Evolutionary conservation across 2,329 filamentous ascomycete genomes (phyloP).

Genomic region (Colletotrichum orbiculare): DNA sequence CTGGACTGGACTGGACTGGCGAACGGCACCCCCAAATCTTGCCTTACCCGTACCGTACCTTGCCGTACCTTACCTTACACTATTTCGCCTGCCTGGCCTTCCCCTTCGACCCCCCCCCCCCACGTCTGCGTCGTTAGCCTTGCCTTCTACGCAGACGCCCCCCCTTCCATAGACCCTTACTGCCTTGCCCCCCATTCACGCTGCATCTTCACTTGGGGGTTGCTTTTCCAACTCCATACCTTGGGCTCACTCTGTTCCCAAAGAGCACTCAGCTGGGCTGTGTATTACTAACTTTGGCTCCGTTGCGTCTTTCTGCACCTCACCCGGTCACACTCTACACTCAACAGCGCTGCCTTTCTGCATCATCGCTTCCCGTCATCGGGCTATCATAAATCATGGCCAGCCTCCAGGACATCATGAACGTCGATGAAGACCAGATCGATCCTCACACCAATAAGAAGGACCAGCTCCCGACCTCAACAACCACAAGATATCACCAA

Average conservation of each 20-base stretch:
- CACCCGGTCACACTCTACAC: constrained; percentile 7
- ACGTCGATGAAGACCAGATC: constrained; percentile 61
- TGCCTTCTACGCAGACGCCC: constrained; percentile 37
- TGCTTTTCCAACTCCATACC: constrained; percentile 46
- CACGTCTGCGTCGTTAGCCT: constrained; percentile 9
- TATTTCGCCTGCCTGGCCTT: constrained; percentile 12
- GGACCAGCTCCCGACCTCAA: constrained; percentile 50
- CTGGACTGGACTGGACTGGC: too few species aligned
- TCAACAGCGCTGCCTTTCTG: constrained; percentile 30
- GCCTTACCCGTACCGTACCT: constrained; percentile 15
- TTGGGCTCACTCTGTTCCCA: constrained; percentile 46
- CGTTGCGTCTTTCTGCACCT: constrained; percentile 39
- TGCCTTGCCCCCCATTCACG: constrained; percentile 37
- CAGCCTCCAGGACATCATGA: constrained; percentile 68
- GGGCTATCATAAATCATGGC: constrained; percentile 58
- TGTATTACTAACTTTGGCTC: constrained; percentile 59
- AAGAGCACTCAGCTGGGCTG: constrained; percentile 54
- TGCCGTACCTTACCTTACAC: constrained; percentile 29
- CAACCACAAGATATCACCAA: constrained; percentile 47
- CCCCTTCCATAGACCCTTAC: constrained; percentile 32
- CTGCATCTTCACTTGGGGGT: constrained; percentile 43
- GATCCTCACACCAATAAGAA: constrained; percentile 58
- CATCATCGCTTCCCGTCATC: constrained; percentile 49
- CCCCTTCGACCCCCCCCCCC: constrained; percentile 32
- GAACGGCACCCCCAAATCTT: constrained; percentile 2